These are phyloP conservation scores for Tulasnella sp. DNA, from an alignment of 768 basidiomycete species.

Conservation along the genomic window DNA sequence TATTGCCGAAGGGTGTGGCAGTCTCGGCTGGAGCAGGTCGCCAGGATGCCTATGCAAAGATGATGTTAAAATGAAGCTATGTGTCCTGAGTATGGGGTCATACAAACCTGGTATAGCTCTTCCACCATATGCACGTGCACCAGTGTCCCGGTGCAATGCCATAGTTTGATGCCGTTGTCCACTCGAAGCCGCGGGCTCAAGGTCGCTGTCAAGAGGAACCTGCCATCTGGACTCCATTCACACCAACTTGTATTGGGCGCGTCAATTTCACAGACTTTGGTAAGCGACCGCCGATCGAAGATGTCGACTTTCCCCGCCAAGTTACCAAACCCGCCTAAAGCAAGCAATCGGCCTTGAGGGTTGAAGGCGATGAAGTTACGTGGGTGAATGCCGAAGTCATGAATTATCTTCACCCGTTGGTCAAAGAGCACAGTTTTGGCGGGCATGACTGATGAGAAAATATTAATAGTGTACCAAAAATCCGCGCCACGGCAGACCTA, in stretches of 20 bases:
- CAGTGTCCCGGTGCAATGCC: slow-evolving; percentile 86
- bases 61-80: background rate
- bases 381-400: slow-evolving; percentile 86
- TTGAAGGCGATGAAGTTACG: slow-evolving; percentile 93
- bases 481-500: slow-evolving; percentile 38
- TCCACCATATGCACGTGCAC: slow-evolving; percentile 74
- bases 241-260: slow-evolving; percentile 92
- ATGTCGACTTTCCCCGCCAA: slow-evolving; percentile 90
- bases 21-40: slow-evolving; percentile 61
- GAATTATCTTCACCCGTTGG: slow-evolving; percentile 73
- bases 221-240: slow-evolving; percentile 92
- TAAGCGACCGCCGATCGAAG: slow-evolving; percentile 78
- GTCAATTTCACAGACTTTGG: slow-evolving; percentile 69
- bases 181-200: slow-evolving; percentile 92
- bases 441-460: slow-evolving; percentile 66
- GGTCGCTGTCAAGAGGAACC: slow-evolving; percentile 88
- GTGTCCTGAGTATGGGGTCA: too few relatives aligned
- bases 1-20: slow-evolving; percentile 56
- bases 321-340: slow-evolving; percentile 94
- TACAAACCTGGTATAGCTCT: slow-evolving; percentile 71
- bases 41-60: slow-evolving; percentile 50
- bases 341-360: slow-evolving; percentile 79
- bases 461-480: background rate
- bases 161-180: slow-evolving; percentile 95
- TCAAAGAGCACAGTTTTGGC: slow-evolving; percentile 90